These are phyloP conservation scores for Tuber microsphaerosporum DNA, from an alignment of 495 filamentous ascomycete species.

Conservation along the genomic window DNA sequence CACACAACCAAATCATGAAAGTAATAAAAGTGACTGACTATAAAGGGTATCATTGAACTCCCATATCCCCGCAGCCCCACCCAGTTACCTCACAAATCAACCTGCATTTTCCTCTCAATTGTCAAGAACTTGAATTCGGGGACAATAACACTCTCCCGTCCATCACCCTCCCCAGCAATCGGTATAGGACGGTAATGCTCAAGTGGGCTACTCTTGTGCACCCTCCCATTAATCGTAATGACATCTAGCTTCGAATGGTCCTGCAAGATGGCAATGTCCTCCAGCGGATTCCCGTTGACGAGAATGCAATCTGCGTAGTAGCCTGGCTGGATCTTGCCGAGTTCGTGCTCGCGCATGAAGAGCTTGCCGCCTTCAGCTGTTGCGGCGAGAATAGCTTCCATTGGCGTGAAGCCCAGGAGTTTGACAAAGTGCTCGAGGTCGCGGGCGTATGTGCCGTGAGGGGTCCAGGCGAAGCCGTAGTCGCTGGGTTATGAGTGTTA, in stretches of 20 bases:
- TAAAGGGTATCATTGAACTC: not conserved
- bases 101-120: not conserved
- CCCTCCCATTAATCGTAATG: constrained; percentile 49
- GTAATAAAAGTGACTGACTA: not conserved
- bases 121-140: not conserved
- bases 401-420: constrained; percentile 49
- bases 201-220: constrained; percentile 46
- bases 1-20: not conserved
- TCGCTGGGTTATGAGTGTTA: constrained; percentile 37
- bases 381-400: constrained; percentile 48
- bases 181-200: constrained; percentile 37
- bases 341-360: constrained; percentile 49
- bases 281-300: constrained; percentile 49
- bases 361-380: constrained; percentile 45
- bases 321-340: constrained; percentile 48
- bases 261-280: constrained; percentile 47
- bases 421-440: constrained; percentile 51
- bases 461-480: constrained; percentile 52
- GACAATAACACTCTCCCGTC: not conserved
- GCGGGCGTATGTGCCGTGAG: constrained; percentile 50
- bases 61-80: not conserved
- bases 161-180: not conserved
- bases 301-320: constrained; percentile 49
- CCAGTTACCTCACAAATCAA: not conserved
- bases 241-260: constrained; percentile 44